Evolutionary conservation across 1,284 basidiomycete genomes (phyloP), one percentile per base, ranked within the genome.

Genomic region (Fomitopsis schrenkii): DNA sequence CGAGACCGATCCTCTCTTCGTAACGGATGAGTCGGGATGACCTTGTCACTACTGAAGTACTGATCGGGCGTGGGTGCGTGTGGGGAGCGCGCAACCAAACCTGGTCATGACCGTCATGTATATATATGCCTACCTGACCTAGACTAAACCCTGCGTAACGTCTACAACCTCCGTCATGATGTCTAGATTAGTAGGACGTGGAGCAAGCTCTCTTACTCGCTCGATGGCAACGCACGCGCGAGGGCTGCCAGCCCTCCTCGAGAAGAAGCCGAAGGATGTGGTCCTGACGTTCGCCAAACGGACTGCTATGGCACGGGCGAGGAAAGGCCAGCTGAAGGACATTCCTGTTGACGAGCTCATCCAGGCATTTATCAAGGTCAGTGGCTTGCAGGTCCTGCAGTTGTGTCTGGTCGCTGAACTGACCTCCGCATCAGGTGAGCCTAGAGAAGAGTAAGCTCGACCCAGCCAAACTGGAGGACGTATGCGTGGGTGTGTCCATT

Each of bases 211-310:
- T 12, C 58, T 64, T 9, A 57, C 52, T 57, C 79, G 83, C 57
- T 74, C 80, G 38, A 79, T 80, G 8, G 83, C 83, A 46, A 82
- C 83, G 2, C 73, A 74, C 17, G 70, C 76, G 22, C 77, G 75
- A 38, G 85, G 85, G n/a, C 66, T 71, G 7, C 41, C 68, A 12
- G 70, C 68, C 19, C 63, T 77, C 58, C 76, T 91, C n/a, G 78
- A 86, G 71, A 90, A 88, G 80, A 85, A 80, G 62, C 83, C 87
- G 0, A 83, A 92, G 65, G 92, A 94, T 74, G 88, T 94, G 9
- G 94, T 95, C 67, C 87, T 96, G 61, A 94, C 93, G 1, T 92
- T 93, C 68, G 88, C 91, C 22, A 88, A 90, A 67, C 85, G 93
- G 36, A 93, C 91, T 8, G 86, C 91, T 14, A 82, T 93, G 68